Percentiles rank a stretch among this genome's conserved stretches.
phyloP scores from a whole-genome alignment of 331 rosid genomes.

The Pyrus hybrid region DNA sequence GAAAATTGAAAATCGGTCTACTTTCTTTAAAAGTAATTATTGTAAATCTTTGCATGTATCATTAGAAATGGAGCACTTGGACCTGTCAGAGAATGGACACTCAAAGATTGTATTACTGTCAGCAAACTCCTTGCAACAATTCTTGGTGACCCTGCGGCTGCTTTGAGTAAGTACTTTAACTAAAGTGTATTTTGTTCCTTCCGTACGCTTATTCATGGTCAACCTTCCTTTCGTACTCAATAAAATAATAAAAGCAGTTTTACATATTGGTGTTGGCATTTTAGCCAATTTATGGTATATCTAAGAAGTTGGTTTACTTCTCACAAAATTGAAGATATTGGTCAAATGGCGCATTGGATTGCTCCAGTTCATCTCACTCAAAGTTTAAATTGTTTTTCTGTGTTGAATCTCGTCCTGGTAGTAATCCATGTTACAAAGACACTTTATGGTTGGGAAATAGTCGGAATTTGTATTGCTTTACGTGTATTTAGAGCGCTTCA shows the following conservation, averaged over 20 bases:
- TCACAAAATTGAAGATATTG: background rate
- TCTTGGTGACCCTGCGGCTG: slow-evolving; percentile 52
- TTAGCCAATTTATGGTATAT: no score
- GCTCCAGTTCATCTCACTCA: background rate
- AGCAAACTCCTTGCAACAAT: slow-evolving; percentile 65
- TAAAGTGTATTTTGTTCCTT: background rate
- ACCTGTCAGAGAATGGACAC: slow-evolving; percentile 61
- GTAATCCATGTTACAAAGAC: background rate
- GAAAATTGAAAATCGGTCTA: background rate
- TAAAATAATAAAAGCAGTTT: background rate
- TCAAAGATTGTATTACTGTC: slow-evolving; percentile 67
- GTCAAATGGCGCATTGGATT: background rate
- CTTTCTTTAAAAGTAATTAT: background rate
- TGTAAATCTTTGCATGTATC: slow-evolving; percentile 6
- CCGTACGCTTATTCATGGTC: no score
- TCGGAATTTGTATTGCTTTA: background rate
- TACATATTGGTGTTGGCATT: background rate
- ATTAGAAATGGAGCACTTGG: slow-evolving; percentile 70
- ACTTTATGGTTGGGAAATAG: background rate
- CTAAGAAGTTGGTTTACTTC: background rate
- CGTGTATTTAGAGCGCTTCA: background rate
- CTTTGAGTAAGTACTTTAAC: slow-evolving; percentile 46
- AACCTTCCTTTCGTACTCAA: no score
- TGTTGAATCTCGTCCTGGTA: background rate
- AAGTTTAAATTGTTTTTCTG: background rate